Base-by-base conservation (phyloP, 140 eudicot species). In the Bidens hawaiensis region DNA sequence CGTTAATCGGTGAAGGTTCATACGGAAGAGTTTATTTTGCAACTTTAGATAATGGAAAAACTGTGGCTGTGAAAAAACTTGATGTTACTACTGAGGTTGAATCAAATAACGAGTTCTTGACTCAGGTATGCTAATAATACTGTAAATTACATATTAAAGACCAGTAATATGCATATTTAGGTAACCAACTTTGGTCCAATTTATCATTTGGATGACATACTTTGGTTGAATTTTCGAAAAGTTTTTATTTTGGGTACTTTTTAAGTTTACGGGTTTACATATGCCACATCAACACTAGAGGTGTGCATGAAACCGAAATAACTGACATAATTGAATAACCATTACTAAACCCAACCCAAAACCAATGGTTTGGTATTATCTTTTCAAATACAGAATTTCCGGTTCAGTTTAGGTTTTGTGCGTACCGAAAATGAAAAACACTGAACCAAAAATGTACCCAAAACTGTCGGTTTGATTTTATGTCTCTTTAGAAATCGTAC, bases 1-100 rank as follows among this genome's bases (percentile, higher is more conserved):
- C 90, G 4, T 46, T 83, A 16, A 83, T 83, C 49, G 90, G 90
- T 19, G 85, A 83, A 66, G 85, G 90, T 34, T 83, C 90, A 15
- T 83, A 76, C 23, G 90, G 90, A 62, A 65, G 83, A 67, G 90
- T 83, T 12, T 83, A 83, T 65, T 76, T 57, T 62, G 90, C 90
- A 11, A 79, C 66, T 7, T 67, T 83, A 49, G 69, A 72, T 48
- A 73, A 62, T 58, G 85, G 79, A 36, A 83, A 70, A 55, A 76
- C 60, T 9, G 83, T 79, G 21, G 90, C 90, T 56, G 71, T 79
- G 7, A 79, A 79, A 67, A 83, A 79, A 47, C 85, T 83, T 65
- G 85, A 83, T 70, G 83, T 79, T 60, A 67, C 90, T 65, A 65
- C 79, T 12, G 90, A 79, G 45, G 78, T 73, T 13, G 90, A 83